These are phyloP conservation scores for Allantophomopsis cytisporea DNA, from an alignment of 2,329 filamentous ascomycete genomes.

Conservation along the genomic window DNA sequence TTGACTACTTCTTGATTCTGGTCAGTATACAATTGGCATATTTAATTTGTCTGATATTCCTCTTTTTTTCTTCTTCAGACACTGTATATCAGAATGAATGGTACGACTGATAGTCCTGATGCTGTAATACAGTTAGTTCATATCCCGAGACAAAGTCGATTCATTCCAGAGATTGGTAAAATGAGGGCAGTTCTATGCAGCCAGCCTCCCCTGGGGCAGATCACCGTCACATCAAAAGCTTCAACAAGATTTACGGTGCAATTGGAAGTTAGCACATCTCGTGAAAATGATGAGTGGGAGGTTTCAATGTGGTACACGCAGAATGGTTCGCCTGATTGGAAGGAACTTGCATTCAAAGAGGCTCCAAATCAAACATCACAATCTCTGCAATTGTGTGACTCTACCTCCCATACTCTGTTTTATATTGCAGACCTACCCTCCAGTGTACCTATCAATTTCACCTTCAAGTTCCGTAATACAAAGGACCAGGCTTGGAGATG, in stretches of 20 bases:
- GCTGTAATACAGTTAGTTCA: conserved; percentile 18
- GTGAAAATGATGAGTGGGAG: conserved; percentile 49
- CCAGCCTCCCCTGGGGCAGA: conserved; percentile 64
- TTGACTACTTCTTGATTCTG: no score
- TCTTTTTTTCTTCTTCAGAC: no score
- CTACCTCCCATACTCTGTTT: conserved; percentile 26
- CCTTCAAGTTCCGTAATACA: conserved; percentile 50
- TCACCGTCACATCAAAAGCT: conserved; percentile 41
- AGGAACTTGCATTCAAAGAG: conserved; percentile 29
- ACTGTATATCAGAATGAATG: no score
- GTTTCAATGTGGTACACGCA: conserved; percentile 61
- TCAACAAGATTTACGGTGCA: conserved; percentile 51
- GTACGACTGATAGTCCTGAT: not conserved
- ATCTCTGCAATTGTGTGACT: conserved; percentile 29
- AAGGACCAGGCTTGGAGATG: conserved; percentile 50
- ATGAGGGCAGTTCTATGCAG: conserved; percentile 36
- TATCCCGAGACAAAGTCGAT: conserved; percentile 17
- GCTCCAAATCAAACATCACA: conserved; percentile 24
- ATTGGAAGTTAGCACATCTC: conserved; percentile 47
- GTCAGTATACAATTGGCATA: no score
- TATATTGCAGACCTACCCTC: conserved; percentile 39
- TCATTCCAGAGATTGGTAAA: conserved; percentile 17
- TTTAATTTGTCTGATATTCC: no score
- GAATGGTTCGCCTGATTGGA: conserved; percentile 29
- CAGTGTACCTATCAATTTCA: conserved; percentile 43